A percentile compares a stretch with the other conserved stretches of the same genome.
Conservation (phyloP, 2,329 filamentous ascomycete genomes). For the Fusarium sp. region DNA sequence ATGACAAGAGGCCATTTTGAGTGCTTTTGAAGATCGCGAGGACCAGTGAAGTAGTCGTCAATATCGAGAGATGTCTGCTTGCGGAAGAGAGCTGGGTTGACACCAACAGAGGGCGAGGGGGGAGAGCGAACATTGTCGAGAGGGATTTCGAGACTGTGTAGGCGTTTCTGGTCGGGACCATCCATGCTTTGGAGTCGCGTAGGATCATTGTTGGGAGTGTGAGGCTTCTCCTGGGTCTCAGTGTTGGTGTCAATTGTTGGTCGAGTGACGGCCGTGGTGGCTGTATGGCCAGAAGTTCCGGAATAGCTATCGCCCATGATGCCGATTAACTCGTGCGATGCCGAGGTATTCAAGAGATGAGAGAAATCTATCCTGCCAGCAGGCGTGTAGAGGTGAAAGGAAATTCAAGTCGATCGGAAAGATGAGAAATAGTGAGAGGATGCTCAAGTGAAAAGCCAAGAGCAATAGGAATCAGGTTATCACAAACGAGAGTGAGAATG, state of each 20-base stretch:
- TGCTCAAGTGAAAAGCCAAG: conserved; percentile 11
- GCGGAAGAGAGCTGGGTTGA: conserved; percentile 49
- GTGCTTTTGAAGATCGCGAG: conserved; percentile 77
- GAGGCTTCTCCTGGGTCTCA: conserved; percentile 6
- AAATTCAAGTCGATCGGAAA: background rate
- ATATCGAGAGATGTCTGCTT: conserved; percentile 59
- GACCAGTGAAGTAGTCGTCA: conserved; percentile 74
- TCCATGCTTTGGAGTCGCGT: conserved; percentile 30
- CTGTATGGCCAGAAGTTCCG: conserved; percentile 28
- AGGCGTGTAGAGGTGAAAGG: conserved; percentile 23
- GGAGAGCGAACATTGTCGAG: conserved; percentile 50
- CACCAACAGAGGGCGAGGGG: conserved; percentile 45
- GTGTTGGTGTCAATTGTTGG: conserved; percentile 35
- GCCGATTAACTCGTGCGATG: conserved; percentile 11
- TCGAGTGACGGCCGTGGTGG: conserved; percentile 29
- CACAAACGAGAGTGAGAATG: conserved; percentile 33
- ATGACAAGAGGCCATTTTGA: conserved; percentile 83
- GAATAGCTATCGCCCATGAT: conserved; percentile 44
- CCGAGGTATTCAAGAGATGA: background rate
- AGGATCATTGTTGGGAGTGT: conserved; percentile 13
- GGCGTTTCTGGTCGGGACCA: conserved; percentile 33
- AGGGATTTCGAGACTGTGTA: conserved; percentile 47
- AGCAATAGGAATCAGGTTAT: conserved; percentile 8
- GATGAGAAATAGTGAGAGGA: conserved; percentile 14
- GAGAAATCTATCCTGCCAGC: conserved; percentile 42